phyloP scores from a whole-genome alignment of 2,329 filamentous ascomycete species.

The Apiospora rasikravindrae region DNA sequence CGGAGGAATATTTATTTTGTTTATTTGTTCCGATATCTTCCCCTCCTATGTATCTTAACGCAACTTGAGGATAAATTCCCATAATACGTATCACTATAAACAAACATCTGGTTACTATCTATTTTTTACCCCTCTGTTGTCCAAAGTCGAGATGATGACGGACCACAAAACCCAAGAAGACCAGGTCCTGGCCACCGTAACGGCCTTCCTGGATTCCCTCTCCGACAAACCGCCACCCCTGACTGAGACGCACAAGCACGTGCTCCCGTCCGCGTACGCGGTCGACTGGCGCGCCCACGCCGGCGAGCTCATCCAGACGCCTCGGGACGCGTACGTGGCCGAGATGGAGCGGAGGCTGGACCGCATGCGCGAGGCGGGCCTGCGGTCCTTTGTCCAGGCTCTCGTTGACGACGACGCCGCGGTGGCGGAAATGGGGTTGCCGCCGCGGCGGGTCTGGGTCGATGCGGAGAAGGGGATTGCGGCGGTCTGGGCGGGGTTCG shows the following conservation, averaged over 20 bases:
- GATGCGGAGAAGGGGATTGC: neutral
- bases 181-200: neutral
- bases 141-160: neutral
- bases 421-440: neutral
- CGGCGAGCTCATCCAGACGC: neutral
- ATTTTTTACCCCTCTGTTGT: too few species aligned
- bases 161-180: neutral
- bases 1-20: neutral
- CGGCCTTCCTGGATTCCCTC: neutral
- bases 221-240: neutral
- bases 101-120: too few species aligned
- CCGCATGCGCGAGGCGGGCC: neutral
- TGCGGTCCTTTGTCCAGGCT: neutral
- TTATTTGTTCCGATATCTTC: neutral
- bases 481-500: constrained; percentile 5
- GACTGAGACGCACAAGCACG: neutral
- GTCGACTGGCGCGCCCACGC: constrained; percentile 2
- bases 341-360: neutral
- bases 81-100: neutral
- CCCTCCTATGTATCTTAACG: neutral
- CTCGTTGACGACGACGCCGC: neutral
- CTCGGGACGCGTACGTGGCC: neutral
- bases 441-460: neutral
- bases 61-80: too few species aligned
- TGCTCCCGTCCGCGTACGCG: neutral